Conservation (phyloP, 257 asterid genomes). For the Capsicum pubescens region DNA sequence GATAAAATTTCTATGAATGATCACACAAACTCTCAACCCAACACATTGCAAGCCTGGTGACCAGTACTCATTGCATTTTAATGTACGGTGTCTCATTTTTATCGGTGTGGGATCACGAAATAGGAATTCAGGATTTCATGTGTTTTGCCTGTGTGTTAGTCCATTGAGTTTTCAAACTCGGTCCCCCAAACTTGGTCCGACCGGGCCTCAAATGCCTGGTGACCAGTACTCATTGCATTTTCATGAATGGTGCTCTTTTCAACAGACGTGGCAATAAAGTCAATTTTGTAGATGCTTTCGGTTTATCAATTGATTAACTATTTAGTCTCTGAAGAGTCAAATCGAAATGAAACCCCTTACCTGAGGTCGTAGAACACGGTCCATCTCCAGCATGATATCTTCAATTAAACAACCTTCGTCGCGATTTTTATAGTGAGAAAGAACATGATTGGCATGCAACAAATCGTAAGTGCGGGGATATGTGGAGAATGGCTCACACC, state of each 20-base stretch:
- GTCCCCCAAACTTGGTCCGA: too few relatives aligned
- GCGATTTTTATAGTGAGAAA: conserved; percentile 60
- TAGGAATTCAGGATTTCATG: too few relatives aligned
- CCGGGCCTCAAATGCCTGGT: too few relatives aligned
- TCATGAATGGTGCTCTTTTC: neutral
- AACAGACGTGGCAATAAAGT: neutral
- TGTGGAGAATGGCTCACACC: conserved; percentile 97
- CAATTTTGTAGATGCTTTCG: conserved; percentile 2
- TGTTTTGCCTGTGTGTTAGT: too few relatives aligned
- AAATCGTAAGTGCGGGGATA: conserved; percentile 93
- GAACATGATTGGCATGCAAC: conserved; percentile 54
- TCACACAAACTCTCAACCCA: neutral
- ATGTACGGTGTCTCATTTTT: too few relatives aligned
- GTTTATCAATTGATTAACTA: conserved; percentile 11
- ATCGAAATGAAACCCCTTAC: conserved; percentile 38
- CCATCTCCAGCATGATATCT: conserved; percentile 94
- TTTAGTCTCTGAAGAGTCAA: conserved; percentile 54
- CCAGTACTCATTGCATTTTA: too few relatives aligned
- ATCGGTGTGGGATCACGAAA: too few relatives aligned
- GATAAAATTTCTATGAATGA: neutral
- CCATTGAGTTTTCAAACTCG: too few relatives aligned
- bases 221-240: too few relatives aligned
- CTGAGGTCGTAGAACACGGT: conserved; percentile 87
- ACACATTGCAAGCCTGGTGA: too few relatives aligned
- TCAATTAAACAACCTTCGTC: conserved; percentile 80